Percentiles rank a stretch among this genome's conserved stretches.
Evolutionary conservation across 257 asterid species (phyloP).

Genomic region (Capsicum baccatum): DNA sequence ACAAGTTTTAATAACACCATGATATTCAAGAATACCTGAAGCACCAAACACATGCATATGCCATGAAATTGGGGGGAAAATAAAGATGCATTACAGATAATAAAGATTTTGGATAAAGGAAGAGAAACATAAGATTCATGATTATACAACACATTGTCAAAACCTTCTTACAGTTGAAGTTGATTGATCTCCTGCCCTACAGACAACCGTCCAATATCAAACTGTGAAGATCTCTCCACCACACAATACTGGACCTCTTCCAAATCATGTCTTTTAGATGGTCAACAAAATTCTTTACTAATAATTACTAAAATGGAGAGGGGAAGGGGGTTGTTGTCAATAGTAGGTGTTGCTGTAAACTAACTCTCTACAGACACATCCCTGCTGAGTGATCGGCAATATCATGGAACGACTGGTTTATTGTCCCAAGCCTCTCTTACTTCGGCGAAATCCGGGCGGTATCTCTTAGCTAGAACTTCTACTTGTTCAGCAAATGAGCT

Average conservation of each 20-base stretch:
- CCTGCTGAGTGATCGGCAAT: neutral
- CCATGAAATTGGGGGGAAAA: neutral
- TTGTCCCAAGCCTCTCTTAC: constrained; percentile 28
- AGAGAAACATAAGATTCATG: neutral
- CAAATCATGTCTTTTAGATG: neutral
- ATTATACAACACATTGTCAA: neutral
- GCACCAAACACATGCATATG: constrained; percentile 7
- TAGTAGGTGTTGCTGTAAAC: neutral
- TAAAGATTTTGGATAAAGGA: neutral
- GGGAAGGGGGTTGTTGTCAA: neutral
- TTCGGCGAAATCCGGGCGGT: constrained; percentile 2
- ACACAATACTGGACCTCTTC: neutral
- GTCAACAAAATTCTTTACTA: neutral
- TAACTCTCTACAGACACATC: neutral
- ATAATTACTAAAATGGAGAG: neutral
- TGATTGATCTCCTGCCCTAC: constrained; percentile 23
- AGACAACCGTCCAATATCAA: neutral
- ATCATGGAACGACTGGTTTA: constrained; percentile 21
- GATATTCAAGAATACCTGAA: neutral
- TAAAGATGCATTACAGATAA: neutral
- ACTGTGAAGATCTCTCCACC: neutral
- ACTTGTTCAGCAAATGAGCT: constrained; percentile 23
- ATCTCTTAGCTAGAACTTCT: constrained; percentile 29
- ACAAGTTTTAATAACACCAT: neutral
- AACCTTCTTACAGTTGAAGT: constrained; percentile 7